phyloP scores from a whole-genome alignment of 345 rosid genomes.

The Acer saccharum region DNA sequence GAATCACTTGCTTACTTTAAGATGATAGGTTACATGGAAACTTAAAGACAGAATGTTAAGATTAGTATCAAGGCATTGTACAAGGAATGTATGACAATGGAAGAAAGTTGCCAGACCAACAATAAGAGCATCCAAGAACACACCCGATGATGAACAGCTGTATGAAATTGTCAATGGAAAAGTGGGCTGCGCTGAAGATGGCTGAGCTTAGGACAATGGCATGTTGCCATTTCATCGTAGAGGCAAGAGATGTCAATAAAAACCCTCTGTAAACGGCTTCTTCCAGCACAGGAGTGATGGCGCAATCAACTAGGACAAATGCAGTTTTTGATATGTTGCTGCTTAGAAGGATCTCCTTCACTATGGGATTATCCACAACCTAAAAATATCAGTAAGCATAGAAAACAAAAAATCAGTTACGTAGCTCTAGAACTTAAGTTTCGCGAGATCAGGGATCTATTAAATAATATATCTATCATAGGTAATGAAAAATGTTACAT shows the following conservation, averaged over 20 bases:
- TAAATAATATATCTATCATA: background rate
- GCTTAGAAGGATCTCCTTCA: slow-evolving; percentile 64
- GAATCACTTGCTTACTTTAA: too few relatives aligned
- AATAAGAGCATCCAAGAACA: slow-evolving; percentile 66
- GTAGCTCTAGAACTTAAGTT: background rate
- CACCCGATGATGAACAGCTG: slow-evolving; percentile 75
- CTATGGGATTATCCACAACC: slow-evolving; percentile 49
- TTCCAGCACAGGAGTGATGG: slow-evolving; percentile 68
- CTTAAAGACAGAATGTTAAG: slow-evolving; percentile 35
- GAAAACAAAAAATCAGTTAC: background rate
- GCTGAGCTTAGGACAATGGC: slow-evolving; percentile 63
- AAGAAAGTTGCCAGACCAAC: slow-evolving; percentile 74
- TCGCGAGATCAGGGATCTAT: background rate
- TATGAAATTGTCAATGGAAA: slow-evolving; percentile 60
- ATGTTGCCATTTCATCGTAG: slow-evolving; percentile 58
- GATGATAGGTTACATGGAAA: background rate
- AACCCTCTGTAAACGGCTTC: slow-evolving; percentile 85
- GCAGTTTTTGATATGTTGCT: slow-evolving; percentile 52
- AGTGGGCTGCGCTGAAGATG: slow-evolving; percentile 77
- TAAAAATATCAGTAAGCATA: slow-evolving; percentile 18
- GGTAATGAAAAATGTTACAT: background rate
- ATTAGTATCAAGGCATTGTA: slow-evolving; percentile 72
- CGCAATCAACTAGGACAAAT: slow-evolving; percentile 57
- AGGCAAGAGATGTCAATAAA: slow-evolving; percentile 60
- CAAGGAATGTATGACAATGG: slow-evolving; percentile 66